phyloP scores from a whole-genome alignment of 371 early-diverging fungal genomes.

The Mortierella sp. region DNA sequence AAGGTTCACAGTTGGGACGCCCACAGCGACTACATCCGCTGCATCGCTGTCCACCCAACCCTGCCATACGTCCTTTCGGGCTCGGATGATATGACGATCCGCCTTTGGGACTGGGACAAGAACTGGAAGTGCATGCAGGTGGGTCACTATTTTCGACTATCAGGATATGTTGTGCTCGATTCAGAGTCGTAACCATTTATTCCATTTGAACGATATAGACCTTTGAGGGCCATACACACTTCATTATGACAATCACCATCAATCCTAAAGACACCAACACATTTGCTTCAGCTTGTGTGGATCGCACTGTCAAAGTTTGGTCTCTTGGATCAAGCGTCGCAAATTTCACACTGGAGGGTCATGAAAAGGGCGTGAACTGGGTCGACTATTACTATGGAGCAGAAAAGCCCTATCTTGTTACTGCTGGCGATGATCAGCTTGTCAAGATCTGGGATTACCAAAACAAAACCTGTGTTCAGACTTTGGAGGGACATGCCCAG shows the following conservation, averaged over 20 bases:
- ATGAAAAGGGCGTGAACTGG: slow-evolving; percentile 95
- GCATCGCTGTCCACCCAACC: slow-evolving; percentile 96
- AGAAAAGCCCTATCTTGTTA: slow-evolving; percentile 95
- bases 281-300: slow-evolving; percentile 95
- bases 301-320: slow-evolving; percentile 95
- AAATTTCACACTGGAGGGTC: slow-evolving; percentile 96
- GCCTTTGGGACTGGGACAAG: slow-evolving; percentile 99
- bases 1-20: slow-evolving; percentile 97
- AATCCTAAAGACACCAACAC: slow-evolving; percentile 98
- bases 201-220: slow-evolving; percentile 59
- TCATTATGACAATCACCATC: slow-evolving; percentile 97
- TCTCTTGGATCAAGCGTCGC: slow-evolving; percentile 85
- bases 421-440: slow-evolving; percentile 92
- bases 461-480: slow-evolving; percentile 97
- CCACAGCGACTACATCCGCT: slow-evolving; percentile 98
- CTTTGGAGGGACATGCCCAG: slow-evolving; percentile 97
- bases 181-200: background rate
- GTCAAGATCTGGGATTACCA: slow-evolving; percentile 99
- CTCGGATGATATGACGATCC: slow-evolving; percentile 98
- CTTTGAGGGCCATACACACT: slow-evolving; percentile 99
- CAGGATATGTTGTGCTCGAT: background rate
- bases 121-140: slow-evolving; percentile 96
- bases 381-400: slow-evolving; percentile 96
- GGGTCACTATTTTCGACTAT: background rate
- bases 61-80: slow-evolving; percentile 93